These are phyloP conservation scores for Eucalyptus viminalis DNA, from an alignment of 345 rosid genomes.

Conservation along the genomic window DNA sequence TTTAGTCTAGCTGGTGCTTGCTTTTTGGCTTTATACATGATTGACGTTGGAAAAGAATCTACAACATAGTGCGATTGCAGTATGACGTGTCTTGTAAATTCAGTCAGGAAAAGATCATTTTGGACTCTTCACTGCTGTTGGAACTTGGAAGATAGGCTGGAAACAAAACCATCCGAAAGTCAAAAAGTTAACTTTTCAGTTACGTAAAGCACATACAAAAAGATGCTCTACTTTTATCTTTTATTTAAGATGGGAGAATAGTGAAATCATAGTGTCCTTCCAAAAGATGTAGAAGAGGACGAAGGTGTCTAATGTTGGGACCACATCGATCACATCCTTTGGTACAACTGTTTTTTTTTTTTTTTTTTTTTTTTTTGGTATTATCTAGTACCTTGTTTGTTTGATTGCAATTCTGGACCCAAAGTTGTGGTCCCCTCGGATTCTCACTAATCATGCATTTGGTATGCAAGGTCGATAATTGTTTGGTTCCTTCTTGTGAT, in stretches of 20 bases:
- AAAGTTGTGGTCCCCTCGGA: not conserved
- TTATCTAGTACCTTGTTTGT: not conserved
- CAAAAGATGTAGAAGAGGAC: not conserved
- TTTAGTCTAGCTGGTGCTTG: not conserved
- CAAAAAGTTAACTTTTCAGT: not conserved
- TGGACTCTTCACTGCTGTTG: not conserved
- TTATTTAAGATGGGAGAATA: not conserved
- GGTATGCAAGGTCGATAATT: not conserved
- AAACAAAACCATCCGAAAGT: not conserved
- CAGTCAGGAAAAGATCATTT: not conserved
- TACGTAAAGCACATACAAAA: not conserved
- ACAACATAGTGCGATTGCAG: not conserved
- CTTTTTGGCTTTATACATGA: not conserved
- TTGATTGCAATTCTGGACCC: not conserved
- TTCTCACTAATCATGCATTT: not conserved
- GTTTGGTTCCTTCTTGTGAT: not conserved
- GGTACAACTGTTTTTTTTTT: not conserved
- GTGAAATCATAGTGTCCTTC: not conserved
- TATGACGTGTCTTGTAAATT: not conserved
- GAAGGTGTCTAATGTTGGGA: not conserved
- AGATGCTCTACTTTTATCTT: not conserved
- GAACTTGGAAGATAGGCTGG: not conserved
- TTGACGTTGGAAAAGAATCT: not conserved
- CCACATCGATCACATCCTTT: not conserved
- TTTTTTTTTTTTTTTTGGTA: not conserved